phyloP scores from a whole-genome alignment of 1,284 basidiomycete genomes.

The Trametes sp. region DNA sequence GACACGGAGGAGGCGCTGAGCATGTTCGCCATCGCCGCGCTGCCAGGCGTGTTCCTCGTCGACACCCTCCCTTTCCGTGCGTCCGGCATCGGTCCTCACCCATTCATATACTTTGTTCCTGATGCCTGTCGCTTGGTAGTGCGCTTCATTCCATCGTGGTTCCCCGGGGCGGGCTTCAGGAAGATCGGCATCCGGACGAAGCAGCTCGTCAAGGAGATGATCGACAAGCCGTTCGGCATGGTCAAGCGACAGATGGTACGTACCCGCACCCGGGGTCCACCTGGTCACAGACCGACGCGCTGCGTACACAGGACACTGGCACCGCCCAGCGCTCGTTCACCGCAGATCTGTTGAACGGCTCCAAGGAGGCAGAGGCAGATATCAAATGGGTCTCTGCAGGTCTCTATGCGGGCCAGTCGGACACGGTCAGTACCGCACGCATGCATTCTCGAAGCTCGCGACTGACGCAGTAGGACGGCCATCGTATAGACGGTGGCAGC shows the following conservation, averaged over 20 bases:
- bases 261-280: background rate
- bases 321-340: slow-evolving; percentile 31
- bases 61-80: slow-evolving; percentile 31
- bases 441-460: too few relatives aligned
- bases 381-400: slow-evolving; percentile 29
- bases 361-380: slow-evolving; percentile 19
- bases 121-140: slow-evolving; percentile 7
- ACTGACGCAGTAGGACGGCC: too few relatives aligned
- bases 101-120: background rate
- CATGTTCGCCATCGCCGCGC: slow-evolving; percentile 15
- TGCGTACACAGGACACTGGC: slow-evolving; percentile 22
- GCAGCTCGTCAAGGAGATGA: slow-evolving; percentile 18
- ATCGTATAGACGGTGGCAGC: slow-evolving; percentile 9
- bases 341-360: slow-evolving; percentile 25
- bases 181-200: slow-evolving; percentile 20
- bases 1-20: slow-evolving; percentile 4
- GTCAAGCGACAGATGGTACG: slow-evolving; percentile 35
- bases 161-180: slow-evolving; percentile 37
- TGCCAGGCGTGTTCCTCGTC: slow-evolving; percentile 29
- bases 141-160: slow-evolving; percentile 33
- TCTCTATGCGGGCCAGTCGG: slow-evolving; percentile 34
- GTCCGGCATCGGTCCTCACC: background rate
- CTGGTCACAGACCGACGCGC: background rate
- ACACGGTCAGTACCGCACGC: slow-evolving; percentile 17
- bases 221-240: slow-evolving; percentile 31